Evolutionary conservation across 306 rosid genomes (phyloP), one percentile per base, ranked within the genome.

Genomic region (Vigna hirtella): DNA sequence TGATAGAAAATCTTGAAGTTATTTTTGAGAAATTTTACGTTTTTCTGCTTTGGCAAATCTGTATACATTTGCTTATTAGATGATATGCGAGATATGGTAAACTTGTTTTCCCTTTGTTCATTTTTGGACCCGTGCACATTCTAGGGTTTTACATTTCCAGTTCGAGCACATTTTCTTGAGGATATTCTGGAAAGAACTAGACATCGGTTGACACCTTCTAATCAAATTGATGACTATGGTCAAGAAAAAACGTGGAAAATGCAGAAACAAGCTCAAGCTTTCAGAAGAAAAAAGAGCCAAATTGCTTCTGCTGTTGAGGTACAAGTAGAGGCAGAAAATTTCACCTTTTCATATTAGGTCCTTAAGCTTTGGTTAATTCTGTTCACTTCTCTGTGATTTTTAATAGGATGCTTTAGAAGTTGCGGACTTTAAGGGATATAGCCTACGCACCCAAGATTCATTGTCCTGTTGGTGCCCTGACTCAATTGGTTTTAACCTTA

Each of bases 221-320:
- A 95, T 89, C 98, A 95, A 88, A 89, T 88, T 73, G 98, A 91
- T 81, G 91, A 95, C 83, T 92, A 95, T 80, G 98, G 98, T 74
- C 97, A 93, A 85, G 97, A 91, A 43, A 95, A 87, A 86, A 76
- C 79, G 42, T 95, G 98, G 98, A 96, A 93, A 87, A 87, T 87
- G 92, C 87, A 86, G 85, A 96, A 96, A 77, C 98, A 89, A 76
- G 93, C 93, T 65, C 97, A 89, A 66, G 80, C 85, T 76, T 86
- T 76, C 73, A 84, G 87, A 87, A 96, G 90, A 83, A 90, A 93
- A 84, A 96, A 96, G 84, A 96, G 93, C 85, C 96, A 91, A 83
- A 91, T 96, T 84, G 93, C 93, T 82, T 93, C 96, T 76, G 77
- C 87, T 72, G 97, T 93, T 69, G 96, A 90, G 98, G 99, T 96